phyloP scores from a whole-genome alignment of 2,329 filamentous ascomycete species.

The Cryphonectria naterciae region DNA sequence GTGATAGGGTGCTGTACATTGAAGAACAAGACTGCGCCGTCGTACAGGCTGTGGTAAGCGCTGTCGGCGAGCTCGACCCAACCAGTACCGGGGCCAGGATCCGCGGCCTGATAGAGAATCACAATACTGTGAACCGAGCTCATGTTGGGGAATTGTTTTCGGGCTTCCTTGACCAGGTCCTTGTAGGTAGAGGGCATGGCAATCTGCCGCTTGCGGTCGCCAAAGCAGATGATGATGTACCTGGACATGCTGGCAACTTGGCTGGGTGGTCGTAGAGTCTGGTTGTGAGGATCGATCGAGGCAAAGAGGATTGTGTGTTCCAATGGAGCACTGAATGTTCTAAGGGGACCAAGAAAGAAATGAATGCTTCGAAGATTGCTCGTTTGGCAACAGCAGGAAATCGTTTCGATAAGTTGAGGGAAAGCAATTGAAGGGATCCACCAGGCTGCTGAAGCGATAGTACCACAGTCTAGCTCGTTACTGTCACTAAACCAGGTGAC shows the following conservation, averaged over 20 bases:
- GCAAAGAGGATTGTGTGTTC: not conserved
- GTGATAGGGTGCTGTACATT: conserved; percentile 25
- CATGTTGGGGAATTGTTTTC: conserved; percentile 3
- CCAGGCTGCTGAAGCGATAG: not conserved
- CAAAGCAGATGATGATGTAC: conserved; percentile 3
- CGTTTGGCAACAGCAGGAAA: not conserved
- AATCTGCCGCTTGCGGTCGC: conserved; percentile 5
- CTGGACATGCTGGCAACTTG: conserved; percentile 5
- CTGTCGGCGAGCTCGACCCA: conserved; percentile 19
- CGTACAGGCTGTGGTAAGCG: conserved; percentile 11
- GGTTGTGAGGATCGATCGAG: not conserved
- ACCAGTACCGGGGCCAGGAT: not conserved
- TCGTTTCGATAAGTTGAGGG: not conserved
- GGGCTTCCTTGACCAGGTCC: not conserved
- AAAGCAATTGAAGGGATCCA: no score
- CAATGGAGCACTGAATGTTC: not conserved
- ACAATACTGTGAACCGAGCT: conserved; percentile 3
- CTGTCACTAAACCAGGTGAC: not conserved
- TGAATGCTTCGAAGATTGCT: not conserved
- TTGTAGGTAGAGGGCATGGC: conserved; percentile 11
- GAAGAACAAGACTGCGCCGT: conserved; percentile 7
- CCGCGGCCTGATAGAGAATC: not conserved
- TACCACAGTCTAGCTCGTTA: not conserved
- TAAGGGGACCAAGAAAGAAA: not conserved
- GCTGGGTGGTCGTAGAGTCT: not conserved